Evolutionary conservation across 2,329 filamentous ascomycete species (phyloP).

Genomic region (Epichloe bromicola): DNA sequence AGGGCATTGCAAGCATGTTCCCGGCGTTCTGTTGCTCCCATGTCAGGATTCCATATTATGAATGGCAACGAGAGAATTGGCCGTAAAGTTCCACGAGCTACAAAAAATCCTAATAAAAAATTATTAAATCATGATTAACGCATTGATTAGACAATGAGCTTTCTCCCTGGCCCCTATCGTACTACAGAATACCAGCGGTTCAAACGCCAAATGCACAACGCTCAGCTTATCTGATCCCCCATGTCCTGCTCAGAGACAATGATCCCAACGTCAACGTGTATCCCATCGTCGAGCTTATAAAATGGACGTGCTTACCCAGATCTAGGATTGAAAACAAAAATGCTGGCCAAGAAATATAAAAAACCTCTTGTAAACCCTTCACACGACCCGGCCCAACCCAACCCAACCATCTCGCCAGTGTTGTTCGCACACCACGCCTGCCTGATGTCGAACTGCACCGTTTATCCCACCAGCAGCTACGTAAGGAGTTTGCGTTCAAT

Average conservation of each 20-base stretch:
- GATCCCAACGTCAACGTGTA: not conserved
- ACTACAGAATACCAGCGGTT: not conserved
- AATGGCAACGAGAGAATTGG: constrained; percentile 13
- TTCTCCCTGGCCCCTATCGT: not conserved
- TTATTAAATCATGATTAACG: not conserved
- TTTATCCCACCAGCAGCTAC: too few species aligned
- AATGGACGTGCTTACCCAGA: not conserved
- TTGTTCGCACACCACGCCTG: not conserved
- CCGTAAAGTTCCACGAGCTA: constrained; percentile 1
- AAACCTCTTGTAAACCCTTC: not conserved
- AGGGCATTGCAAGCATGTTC: constrained; percentile 14
- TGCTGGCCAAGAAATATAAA: not conserved
- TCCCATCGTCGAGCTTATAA: not conserved
- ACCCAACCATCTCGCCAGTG: not conserved
- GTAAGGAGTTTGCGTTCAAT: constrained; percentile 24
- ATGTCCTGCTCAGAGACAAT: not conserved
- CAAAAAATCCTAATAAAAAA: not conserved
- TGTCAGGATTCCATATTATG: constrained; percentile 17
- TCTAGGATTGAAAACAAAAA: not conserved
- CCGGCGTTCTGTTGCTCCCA: constrained; percentile 18
- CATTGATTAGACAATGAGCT: not conserved
- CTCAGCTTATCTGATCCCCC: not conserved
- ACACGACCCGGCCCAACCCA: not conserved
- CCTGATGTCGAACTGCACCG: not conserved
- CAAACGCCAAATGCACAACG: not conserved